Conservation (phyloP, 176 grass and related monocot species). For the Bolboschoenus planiculmis region DNA sequence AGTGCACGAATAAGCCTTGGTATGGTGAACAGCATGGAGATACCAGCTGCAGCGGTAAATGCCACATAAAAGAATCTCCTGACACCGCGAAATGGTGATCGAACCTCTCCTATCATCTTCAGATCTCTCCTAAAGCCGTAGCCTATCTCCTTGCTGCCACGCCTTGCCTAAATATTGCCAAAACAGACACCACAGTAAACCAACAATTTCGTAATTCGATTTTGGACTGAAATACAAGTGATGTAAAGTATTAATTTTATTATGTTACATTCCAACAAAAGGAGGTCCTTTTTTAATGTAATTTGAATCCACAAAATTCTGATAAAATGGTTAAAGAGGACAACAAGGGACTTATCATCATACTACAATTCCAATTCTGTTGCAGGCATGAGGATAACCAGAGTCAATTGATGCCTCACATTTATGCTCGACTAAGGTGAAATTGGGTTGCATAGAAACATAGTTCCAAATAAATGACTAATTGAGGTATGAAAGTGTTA, state of each 20-base stretch:
- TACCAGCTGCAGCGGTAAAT: slow-evolving; percentile 74
- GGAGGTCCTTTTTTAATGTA: not conserved
- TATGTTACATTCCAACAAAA: not conserved
- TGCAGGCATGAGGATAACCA: not conserved
- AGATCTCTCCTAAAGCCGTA: slow-evolving; percentile 83
- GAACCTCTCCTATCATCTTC: slow-evolving; percentile 99
- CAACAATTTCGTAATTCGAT: not conserved
- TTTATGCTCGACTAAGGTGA: not conserved
- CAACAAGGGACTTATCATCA: not conserved
- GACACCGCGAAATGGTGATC: slow-evolving; percentile 89
- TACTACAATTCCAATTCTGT: not conserved
- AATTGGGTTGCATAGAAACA: not conserved
- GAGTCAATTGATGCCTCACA: not conserved
- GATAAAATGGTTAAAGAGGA: not conserved
- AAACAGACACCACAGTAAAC: not conserved
- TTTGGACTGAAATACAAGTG: not conserved
- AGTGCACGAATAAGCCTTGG: slow-evolving; percentile 77
- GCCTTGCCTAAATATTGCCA: slow-evolving; percentile 55
- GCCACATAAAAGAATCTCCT: slow-evolving; percentile 97
- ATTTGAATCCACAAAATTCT: not conserved
- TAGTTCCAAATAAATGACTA: not conserved
- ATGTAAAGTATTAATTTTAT: not conserved
- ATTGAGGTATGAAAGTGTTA: not conserved
- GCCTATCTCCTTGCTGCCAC: slow-evolving; percentile 78
- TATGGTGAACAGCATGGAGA: slow-evolving; percentile 87